Conservation (phyloP, 306 rosid genomes). For the Dalbergia oliveri region DNA sequence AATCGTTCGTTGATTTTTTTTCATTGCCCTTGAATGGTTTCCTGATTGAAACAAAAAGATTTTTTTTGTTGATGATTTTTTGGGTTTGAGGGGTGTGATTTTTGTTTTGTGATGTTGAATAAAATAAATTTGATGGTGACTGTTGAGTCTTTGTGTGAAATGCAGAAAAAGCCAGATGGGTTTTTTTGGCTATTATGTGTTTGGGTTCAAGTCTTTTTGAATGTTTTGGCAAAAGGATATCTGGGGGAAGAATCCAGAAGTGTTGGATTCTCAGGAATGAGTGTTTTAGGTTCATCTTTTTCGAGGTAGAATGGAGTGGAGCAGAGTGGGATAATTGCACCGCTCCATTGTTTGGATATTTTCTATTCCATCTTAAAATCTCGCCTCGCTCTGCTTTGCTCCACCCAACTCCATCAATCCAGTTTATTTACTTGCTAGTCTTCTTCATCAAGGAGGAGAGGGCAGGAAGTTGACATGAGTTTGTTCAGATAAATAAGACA, state of each 20-base stretch:
- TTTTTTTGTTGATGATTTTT: background rate
- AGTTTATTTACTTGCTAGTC: conserved; percentile 3
- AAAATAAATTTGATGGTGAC: conserved; percentile 8
- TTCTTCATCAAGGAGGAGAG: background rate
- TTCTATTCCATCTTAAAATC: no score
- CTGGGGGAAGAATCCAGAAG: conserved; percentile 17
- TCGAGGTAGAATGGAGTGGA: no score
- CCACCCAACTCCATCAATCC: no score
- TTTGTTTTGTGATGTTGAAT: background rate
- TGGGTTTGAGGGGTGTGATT: background rate
- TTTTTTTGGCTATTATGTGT: background rate
- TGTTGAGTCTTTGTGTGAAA: conserved; percentile 22
- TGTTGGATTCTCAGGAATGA: conserved; percentile 34
- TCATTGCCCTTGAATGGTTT: conserved; percentile 25
- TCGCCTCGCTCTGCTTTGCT: no score
- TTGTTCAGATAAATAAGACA: conserved; percentile 13
- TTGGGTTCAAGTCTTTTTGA: background rate
- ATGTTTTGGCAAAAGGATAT: conserved; percentile 36
- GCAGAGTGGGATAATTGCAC: no score
- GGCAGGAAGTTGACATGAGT: conserved; percentile 15
- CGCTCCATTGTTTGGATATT: no score
- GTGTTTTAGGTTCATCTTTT: background rate
- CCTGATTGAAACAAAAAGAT: background rate
- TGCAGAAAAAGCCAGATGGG: conserved; percentile 27
- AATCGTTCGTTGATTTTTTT: background rate